Evolutionary conservation across 2,329 filamentous ascomycete species (phyloP).

Genomic region (Alternaria dauci): DNA sequence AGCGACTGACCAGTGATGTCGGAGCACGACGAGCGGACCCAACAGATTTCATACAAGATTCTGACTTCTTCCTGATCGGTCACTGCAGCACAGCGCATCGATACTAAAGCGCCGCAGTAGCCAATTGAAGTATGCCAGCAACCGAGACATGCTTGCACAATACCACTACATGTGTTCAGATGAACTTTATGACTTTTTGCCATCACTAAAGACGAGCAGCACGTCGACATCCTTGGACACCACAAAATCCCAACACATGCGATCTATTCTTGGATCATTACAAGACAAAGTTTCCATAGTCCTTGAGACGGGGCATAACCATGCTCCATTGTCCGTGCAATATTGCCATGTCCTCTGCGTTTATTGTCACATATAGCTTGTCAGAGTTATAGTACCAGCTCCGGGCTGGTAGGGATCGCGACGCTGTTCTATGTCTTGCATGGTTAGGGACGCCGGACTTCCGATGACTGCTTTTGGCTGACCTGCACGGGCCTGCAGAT

Average conservation of each 20-base stretch:
- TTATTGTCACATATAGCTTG: slow-evolving; percentile 39
- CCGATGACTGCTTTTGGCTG: neutral
- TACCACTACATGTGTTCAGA: neutral
- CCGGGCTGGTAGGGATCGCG: slow-evolving; percentile 7
- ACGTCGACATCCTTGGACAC: neutral
- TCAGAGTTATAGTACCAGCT: slow-evolving; percentile 22
- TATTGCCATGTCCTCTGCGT: slow-evolving; percentile 22
- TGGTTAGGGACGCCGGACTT: neutral
- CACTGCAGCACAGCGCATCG: slow-evolving; percentile 19
- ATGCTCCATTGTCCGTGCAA: slow-evolving; percentile 17
- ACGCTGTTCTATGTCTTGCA: slow-evolving; percentile 6
- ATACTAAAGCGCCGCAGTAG: slow-evolving; percentile 18
- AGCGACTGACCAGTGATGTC: slow-evolving; percentile 6
- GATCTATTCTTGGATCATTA: slow-evolving; percentile 35
- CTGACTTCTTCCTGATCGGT: slow-evolving; percentile 29
- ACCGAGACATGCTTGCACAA: slow-evolving; percentile 28
- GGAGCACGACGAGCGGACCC: slow-evolving; percentile 17
- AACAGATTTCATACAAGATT: slow-evolving; percentile 29
- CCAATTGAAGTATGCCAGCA: slow-evolving; percentile 25
- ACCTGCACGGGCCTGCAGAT: neutral
- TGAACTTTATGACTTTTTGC: slow-evolving; percentile 8
- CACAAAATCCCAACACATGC: slow-evolving; percentile 2
- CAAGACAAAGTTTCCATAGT: slow-evolving; percentile 14
- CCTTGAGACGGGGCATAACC: slow-evolving; percentile 10
- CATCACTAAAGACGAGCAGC: slow-evolving; percentile 6